phyloP scores from a whole-genome alignment of 495 filamentous ascomycete species.

The Lasiosphaeria hispida region DNA sequence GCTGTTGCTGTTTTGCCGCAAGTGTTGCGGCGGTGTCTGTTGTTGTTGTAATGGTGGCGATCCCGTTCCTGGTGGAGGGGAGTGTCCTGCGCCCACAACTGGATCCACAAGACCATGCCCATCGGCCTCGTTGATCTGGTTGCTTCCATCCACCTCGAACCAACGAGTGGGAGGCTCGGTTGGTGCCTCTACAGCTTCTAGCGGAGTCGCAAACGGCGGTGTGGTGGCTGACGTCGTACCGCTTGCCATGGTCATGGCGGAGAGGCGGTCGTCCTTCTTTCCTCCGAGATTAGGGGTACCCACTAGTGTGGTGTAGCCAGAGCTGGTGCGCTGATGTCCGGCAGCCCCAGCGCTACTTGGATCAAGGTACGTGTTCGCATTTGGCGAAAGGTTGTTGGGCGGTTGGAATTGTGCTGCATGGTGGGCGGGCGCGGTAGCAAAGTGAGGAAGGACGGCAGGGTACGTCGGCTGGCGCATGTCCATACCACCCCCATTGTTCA shows the following conservation, averaged over 20 bases:
- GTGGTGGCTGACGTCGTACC: background rate
- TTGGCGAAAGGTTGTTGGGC: background rate
- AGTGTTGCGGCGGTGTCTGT: background rate
- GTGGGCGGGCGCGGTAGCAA: slow-evolving; percentile 12
- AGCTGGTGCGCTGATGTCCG: slow-evolving; percentile 15
- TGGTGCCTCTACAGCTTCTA: too few relatives aligned
- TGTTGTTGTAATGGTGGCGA: slow-evolving; percentile 1
- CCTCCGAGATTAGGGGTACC: background rate
- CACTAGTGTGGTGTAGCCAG: slow-evolving; percentile 14
- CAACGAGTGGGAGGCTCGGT: too few relatives aligned
- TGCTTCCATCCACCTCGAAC: too few relatives aligned
- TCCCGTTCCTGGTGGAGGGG: background rate
- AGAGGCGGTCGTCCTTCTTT: background rate
- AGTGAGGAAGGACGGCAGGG: slow-evolving; percentile 15
- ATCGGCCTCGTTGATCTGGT: too few relatives aligned
- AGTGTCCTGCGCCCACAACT: too few relatives aligned
- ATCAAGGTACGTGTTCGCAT: background rate
- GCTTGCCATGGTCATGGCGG: background rate
- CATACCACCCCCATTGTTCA: too few relatives aligned
- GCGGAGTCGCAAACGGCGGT: too few relatives aligned
- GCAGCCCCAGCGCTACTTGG: background rate
- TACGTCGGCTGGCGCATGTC: slow-evolving; percentile 12
- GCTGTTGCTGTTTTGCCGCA: too few relatives aligned
- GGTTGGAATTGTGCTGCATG: slow-evolving; percentile 8
- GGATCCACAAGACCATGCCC: too few relatives aligned